Percentiles rank a stretch among this genome's conserved stretches.
These are phyloP conservation scores for Psilocybe cubensis DNA, from an alignment of 768 basidiomycete species.

Conservation along the genomic window DNA sequence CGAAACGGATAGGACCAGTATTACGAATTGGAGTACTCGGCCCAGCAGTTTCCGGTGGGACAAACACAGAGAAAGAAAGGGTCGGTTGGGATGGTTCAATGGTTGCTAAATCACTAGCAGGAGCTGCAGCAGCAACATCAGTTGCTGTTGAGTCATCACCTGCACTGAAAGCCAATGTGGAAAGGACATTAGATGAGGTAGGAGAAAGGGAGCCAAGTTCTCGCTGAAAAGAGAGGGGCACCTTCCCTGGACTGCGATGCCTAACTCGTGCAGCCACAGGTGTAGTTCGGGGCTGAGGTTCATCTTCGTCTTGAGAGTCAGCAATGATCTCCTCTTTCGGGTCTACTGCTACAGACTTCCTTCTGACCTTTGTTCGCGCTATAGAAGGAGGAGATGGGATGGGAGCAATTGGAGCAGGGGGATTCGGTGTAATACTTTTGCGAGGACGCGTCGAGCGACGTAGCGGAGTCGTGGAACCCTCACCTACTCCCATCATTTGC, in stretches of 20 bases:
- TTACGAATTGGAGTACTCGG: slow-evolving; percentile 22
- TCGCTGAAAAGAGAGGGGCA: slow-evolving; percentile 30
- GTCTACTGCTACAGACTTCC: slow-evolving; percentile 11
- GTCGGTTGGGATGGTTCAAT: slow-evolving; percentile 20
- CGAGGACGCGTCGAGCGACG: slow-evolving; percentile 44
- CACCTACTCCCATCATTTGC: background rate
- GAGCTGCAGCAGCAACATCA: too few species aligned
- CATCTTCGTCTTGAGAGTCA: slow-evolving; percentile 25
- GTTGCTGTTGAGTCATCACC: slow-evolving; percentile 8
- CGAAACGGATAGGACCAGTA: slow-evolving; percentile 26
- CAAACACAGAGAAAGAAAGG: slow-evolving; percentile 31
- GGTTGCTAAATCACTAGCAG: slow-evolving; percentile 2
- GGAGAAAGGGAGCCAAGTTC: slow-evolving; percentile 66
- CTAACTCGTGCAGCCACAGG: slow-evolving; percentile 19
- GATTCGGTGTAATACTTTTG: slow-evolving; percentile 35
- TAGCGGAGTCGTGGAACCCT: slow-evolving; percentile 28
- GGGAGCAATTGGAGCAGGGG: slow-evolving; percentile 13
- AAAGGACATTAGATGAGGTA: slow-evolving; percentile 42
- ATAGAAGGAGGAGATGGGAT: slow-evolving; percentile 18
- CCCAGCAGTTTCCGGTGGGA: slow-evolving; percentile 24
- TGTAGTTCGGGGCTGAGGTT: slow-evolving; percentile 15
- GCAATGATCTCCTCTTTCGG: slow-evolving; percentile 19
- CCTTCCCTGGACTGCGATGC: slow-evolving; percentile 24
- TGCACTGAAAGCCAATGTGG: slow-evolving; percentile 23
- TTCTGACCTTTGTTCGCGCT: slow-evolving; percentile 26